phyloP scores from a whole-genome alignment of 2,329 filamentous ascomycete genomes.

The Magnaporthiopsis poae region DNA sequence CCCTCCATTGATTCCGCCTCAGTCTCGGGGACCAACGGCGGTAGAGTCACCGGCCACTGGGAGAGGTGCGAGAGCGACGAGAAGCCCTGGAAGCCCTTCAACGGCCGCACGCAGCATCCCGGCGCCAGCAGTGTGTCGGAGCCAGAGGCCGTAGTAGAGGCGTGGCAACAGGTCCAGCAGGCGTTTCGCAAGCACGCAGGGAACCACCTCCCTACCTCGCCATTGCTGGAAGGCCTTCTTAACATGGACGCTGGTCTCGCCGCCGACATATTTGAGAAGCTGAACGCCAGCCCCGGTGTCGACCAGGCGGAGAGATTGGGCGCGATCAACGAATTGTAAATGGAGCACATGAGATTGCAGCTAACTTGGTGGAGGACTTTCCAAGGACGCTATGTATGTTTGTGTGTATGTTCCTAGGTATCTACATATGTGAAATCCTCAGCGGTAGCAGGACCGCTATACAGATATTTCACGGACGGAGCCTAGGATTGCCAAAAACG shows the following conservation, averaged over 20 bases:
- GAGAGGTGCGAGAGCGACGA: constrained; percentile 8
- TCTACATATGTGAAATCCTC: background rate
- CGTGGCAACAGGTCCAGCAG: background rate
- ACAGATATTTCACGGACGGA: background rate
- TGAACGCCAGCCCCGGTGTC: background rate
- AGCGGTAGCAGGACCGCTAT: no score
- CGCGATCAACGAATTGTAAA: no score
- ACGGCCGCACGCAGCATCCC: background rate
- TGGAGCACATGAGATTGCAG: background rate
- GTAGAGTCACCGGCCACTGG: constrained; percentile 2
- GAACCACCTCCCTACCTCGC: background rate
- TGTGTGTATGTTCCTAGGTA: no score
- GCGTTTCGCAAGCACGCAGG: background rate
- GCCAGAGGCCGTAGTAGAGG: background rate
- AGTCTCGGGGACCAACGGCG: background rate
- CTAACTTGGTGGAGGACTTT: background rate
- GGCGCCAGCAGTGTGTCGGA: background rate
- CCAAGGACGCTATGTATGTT: background rate
- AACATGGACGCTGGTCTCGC: background rate
- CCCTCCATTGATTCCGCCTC: constrained; percentile 8
- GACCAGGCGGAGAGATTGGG: no score
- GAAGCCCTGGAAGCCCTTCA: constrained; percentile 8
- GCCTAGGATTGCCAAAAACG: background rate
- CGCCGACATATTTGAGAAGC: background rate
- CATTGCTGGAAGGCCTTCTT: background rate